Evolutionary conservation across 2,329 filamentous ascomycete genomes (phyloP), one percentile per base, ranked within the genome.

Genomic region (Zopfia rhizophila): DNA sequence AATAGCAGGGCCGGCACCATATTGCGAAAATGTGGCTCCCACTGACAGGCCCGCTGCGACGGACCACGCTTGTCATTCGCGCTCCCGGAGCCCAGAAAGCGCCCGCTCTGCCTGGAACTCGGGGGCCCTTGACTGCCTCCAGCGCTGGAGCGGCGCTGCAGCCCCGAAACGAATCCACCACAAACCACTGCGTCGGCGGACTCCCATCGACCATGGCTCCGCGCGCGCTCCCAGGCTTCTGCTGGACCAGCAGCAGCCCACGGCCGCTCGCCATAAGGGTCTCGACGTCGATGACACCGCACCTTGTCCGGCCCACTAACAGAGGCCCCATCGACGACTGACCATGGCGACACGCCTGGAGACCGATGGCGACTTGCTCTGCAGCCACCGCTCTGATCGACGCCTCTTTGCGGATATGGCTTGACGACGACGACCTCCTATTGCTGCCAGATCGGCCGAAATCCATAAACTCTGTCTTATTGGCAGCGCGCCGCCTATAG

Each of bases 11-110:
- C 32, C 55, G 56, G 36, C 46, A 39, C 52, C 38, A 45, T 51
- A 47, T 27, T 35, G 28, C 38, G 33, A 57, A 60, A 58, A 41
- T 64, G 59, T 69, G 65, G 63, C 63, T 63, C 53, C 45, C 48
- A 63, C 48, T 63, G 63, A 61, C 61, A 67, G 60, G 56, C 63
- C 65, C 60, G 51, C 58, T 42, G 42, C 32, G 48, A 36, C 59
- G 61, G 65, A 59, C 54, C 61, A 64, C 61, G 56, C 63, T 60
- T 66, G 66, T 63, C 62, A 69, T 56, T 68, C 49, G 58, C 50
- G 54, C 55, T 53, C 56, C 57, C 58, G 62, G 54, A 56, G 51
- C 55, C 52, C 40, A 58, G 41, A 40, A 55, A 51, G 35, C 60
- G 31, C 21, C 11, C 42, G 33, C 35, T n/a, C n/a, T n/a, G n/a